Percentiles rank a stretch among this genome's conserved stretches.
phyloP scores from a whole-genome alignment of 228 moss, liverwort and hornwort genomes.

The Sphagnum fallax region DNA sequence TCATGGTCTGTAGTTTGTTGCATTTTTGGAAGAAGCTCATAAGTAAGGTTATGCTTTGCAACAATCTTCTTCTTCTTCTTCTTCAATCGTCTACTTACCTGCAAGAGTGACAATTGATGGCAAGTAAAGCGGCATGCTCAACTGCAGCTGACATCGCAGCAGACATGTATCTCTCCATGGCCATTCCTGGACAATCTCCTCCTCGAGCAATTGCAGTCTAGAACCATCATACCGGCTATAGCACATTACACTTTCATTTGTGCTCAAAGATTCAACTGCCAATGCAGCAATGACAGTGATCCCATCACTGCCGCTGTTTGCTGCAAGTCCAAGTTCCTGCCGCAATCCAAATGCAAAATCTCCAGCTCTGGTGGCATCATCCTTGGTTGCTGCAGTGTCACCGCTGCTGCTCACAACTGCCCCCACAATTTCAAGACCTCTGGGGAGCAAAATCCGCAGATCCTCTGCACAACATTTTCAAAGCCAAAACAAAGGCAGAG shows the following conservation, averaged over 20 bases:
- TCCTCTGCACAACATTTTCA: conserved; percentile 38
- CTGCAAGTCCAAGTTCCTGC: conserved; percentile 26
- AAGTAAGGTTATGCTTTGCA: too few relatives aligned
- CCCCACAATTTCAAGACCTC: conserved; percentile 75
- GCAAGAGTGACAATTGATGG: conserved; percentile 28
- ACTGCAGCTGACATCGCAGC: conserved; percentile 72
- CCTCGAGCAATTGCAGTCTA: conserved; percentile 31
- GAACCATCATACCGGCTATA: conserved; percentile 50
- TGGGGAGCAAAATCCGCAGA: conserved; percentile 59
- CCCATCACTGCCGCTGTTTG: conserved; percentile 20
- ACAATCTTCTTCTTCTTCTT: too few relatives aligned
- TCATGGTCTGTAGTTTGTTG: too few relatives aligned
- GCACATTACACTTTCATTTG: conserved; percentile 21
- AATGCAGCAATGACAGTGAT: conserved; percentile 27
- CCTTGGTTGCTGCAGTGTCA: conserved; percentile 12
- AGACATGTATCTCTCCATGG: conserved; percentile 58
- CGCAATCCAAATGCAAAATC: conserved; percentile 48
- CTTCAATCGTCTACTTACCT: conserved; percentile 22
- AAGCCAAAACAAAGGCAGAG: neutral
- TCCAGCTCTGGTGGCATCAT: conserved; percentile 34
- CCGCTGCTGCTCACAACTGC: conserved; percentile 29
- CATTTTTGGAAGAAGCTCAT: too few relatives aligned
- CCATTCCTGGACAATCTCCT: conserved; percentile 23
- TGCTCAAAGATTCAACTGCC: neutral
- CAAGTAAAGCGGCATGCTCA: conserved; percentile 65